Percentiles rank a stretch among this genome's conserved stretches.
Evolutionary conservation across 495 filamentous ascomycete species (phyloP).

Genomic region (Neurospora sp.): DNA sequence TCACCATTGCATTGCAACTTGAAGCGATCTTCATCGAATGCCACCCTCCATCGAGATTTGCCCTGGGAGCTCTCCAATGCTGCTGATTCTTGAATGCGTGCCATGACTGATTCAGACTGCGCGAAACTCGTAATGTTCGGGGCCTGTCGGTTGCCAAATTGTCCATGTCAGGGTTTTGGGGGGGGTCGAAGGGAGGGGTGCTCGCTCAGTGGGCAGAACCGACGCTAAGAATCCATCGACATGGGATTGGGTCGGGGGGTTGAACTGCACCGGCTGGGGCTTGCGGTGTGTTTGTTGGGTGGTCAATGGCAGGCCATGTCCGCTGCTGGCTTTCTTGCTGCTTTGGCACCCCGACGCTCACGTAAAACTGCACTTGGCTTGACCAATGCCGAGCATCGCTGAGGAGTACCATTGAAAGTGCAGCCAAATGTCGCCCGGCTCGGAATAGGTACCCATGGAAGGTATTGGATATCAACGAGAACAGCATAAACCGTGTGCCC

Average conservation of each 20-base stretch:
- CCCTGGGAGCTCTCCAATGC: neutral
- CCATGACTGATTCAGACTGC: neutral
- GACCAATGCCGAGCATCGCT: neutral
- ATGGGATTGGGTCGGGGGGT: neutral
- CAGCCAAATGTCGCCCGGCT: neutral
- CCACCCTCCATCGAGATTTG: neutral
- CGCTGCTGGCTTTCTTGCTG: neutral
- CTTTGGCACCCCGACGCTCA: neutral
- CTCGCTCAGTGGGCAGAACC: neutral
- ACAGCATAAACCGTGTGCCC: neutral
- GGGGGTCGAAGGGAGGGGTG: neutral
- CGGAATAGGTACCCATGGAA: neutral
- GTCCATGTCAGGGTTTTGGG: neutral
- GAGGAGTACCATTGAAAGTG: neutral
- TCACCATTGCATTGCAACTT: neutral
- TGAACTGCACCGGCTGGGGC: neutral
- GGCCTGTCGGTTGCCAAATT: neutral
- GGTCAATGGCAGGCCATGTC: neutral
- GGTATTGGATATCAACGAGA: neutral
- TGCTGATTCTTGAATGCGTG: neutral
- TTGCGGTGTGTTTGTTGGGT: neutral
- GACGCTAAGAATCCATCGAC: neutral
- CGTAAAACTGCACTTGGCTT: neutral
- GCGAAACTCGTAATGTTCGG: neutral
- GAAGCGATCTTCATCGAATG: neutral